These are phyloP conservation scores for Chrysanthemum makinoi DNA, from an alignment of 129 eudicot species.

Conservation along the genomic window DNA sequence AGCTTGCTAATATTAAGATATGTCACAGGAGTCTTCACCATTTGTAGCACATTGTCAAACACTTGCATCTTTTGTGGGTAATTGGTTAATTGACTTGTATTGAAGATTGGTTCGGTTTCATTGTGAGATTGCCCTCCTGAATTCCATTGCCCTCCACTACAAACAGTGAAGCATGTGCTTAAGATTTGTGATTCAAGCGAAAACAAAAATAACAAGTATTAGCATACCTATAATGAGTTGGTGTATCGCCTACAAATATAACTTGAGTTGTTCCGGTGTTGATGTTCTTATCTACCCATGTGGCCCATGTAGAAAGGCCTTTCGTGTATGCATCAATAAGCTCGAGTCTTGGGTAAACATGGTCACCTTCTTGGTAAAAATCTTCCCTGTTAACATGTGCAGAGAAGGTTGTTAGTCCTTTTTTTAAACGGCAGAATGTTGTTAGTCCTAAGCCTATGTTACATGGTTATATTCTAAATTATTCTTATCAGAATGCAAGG, in stretches of 20 bases:
- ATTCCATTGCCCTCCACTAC: too few species aligned
- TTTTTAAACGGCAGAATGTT: too few species aligned
- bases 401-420: background rate
- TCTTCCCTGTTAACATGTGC: conserved; percentile 50
- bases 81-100: conserved; percentile 45
- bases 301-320: conserved; percentile 83
- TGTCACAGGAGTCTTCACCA: background rate
- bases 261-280: conserved; percentile 58
- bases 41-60: conserved; percentile 50
- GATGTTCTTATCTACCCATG: conserved; percentile 82
- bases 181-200: too few species aligned
- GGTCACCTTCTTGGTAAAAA: conserved; percentile 91
- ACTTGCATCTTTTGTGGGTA: conserved; percentile 82
- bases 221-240: conserved; percentile 86
- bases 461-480: background rate
- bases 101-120: conserved; percentile 76
- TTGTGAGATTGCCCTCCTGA: background rate
- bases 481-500: background rate
- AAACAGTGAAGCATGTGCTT: too few species aligned
- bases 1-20: background rate
- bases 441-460: too few species aligned
- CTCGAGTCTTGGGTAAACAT: conserved; percentile 78
- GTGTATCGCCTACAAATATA: conserved; percentile 82
- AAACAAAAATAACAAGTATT: conserved; percentile 17
- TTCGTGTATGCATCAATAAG: conserved; percentile 80